These are phyloP conservation scores for Histomonas meleagridis DNA, from an alignment of 208 protist genomes.

Conservation along the genomic window DNA sequence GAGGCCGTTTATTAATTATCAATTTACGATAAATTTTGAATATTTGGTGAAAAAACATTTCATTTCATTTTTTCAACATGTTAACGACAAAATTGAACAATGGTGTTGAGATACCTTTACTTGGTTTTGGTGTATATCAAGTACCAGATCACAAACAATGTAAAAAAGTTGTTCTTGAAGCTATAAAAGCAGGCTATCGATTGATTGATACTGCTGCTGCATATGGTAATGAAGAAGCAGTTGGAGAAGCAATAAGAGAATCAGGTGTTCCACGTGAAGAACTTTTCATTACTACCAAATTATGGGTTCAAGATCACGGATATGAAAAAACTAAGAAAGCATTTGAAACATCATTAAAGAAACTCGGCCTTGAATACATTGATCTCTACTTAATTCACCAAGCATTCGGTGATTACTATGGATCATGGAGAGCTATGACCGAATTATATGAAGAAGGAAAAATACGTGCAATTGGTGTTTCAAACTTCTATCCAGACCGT, in stretches of 20 bases:
- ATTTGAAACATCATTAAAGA: background rate
- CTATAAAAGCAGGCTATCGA: background rate
- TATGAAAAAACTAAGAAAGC: background rate
- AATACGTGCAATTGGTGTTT: background rate
- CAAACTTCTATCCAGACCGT: background rate
- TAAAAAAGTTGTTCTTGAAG: too few relatives aligned
- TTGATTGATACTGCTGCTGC: background rate
- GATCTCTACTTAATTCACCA: constrained; percentile 80
- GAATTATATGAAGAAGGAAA: background rate
- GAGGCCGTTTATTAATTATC: too few relatives aligned
- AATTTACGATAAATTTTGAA: too few relatives aligned
- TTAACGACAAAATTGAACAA: too few relatives aligned
- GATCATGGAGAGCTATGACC: background rate
- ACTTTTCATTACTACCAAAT: background rate
- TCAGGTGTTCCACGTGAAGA: background rate
- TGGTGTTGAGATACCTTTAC: too few relatives aligned
- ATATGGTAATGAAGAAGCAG: background rate
- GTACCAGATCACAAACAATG: too few relatives aligned
- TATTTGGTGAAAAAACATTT: too few relatives aligned
- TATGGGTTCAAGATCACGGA: background rate
- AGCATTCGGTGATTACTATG: background rate
- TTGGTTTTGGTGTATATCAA: too few relatives aligned
- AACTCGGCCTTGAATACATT: constrained; percentile 58
- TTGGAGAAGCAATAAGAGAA: background rate
- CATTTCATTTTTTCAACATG: too few relatives aligned